These are phyloP conservation scores for Hyaloscypha variabilis DNA, from an alignment of 495 filamentous ascomycete species.

Conservation along the genomic window DNA sequence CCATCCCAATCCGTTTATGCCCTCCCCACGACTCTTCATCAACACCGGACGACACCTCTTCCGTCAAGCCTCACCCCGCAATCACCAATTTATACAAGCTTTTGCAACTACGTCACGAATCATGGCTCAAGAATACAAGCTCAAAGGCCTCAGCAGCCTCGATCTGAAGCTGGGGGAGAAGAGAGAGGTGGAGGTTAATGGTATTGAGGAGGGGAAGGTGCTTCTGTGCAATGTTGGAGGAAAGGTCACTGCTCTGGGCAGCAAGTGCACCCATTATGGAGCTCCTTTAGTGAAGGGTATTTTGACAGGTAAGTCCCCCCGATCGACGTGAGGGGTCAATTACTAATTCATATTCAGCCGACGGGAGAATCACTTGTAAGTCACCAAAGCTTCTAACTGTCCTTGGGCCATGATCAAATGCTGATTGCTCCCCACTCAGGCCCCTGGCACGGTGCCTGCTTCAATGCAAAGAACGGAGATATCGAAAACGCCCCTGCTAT, in stretches of 20 bases:
- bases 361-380: conserved; percentile 79
- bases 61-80: conserved; percentile 21
- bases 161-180: conserved; percentile 79
- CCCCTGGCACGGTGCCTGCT: conserved; percentile 97
- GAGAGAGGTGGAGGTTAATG: conserved; percentile 86
- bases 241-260: conserved; percentile 73
- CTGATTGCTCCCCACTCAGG: not conserved
- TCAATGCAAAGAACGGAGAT: conserved; percentile 84
- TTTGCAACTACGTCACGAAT: conserved; percentile 34
- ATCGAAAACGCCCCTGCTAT: conserved; percentile 93
- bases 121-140: conserved; percentile 76
- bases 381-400: not conserved
- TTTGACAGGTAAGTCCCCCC: conserved; percentile 53
- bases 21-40: conserved; percentile 18
- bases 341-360: conserved; percentile 25
- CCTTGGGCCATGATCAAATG: not conserved
- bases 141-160: conserved; percentile 76
- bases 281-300: conserved; percentile 86
- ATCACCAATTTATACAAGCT: conserved; percentile 6
- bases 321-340: not conserved
- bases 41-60: conserved; percentile 1
- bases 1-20: conserved; percentile 11
- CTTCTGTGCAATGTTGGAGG: conserved; percentile 77
- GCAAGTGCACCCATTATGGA: conserved; percentile 94
- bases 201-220: conserved; percentile 81